A percentile compares a stretch with the other conserved stretches of the same genome.
phyloP scores from a whole-genome alignment of 106 monocot genomes.

The Platanthera guangdongensis region DNA sequence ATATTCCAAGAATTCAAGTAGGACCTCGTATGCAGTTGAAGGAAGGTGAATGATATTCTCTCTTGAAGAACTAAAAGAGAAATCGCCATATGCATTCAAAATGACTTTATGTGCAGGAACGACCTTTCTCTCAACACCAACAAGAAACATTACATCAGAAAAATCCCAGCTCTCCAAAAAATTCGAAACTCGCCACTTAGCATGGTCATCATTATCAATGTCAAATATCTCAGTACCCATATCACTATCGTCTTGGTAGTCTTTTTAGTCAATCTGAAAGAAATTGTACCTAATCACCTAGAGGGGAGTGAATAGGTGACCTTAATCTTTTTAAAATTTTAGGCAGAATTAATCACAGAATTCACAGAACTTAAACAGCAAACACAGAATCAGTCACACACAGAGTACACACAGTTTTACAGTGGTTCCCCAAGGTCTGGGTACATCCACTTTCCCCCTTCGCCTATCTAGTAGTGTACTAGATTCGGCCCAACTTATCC shows the following conservation, averaged over 20 bases:
- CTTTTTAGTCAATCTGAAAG: too few species aligned
- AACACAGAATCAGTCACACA: too few species aligned
- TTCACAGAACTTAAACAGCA: too few species aligned
- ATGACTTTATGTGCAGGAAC: conserved; percentile 80
- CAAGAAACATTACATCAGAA: conserved; percentile 61
- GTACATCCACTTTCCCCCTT: too few species aligned
- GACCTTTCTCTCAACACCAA: conserved; percentile 47
- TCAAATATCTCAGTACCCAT: conserved; percentile 28
- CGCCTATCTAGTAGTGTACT: too few species aligned
- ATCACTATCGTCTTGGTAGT: conserved; percentile 27
- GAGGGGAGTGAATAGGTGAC: too few species aligned
- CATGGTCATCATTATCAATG: conserved; percentile 18
- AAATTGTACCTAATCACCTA: too few species aligned
- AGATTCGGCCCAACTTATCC: too few species aligned
- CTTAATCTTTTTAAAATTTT: too few species aligned
- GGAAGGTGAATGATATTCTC: conserved; percentile 48
- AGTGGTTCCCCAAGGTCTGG: too few species aligned
- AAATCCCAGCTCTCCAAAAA: conserved; percentile 88
- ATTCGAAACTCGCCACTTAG: conserved; percentile 43
- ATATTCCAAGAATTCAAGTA: conserved; percentile 74
- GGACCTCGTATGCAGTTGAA: conserved; percentile 45
- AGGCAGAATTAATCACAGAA: too few species aligned
- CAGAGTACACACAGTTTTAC: too few species aligned
- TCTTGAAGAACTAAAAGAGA: conserved; percentile 23
- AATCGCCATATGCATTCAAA: conserved; percentile 51